Evolutionary conservation across 164 flowering plant species (phyloP), one percentile per base, ranked within the genome.

Genomic region (Sextonia rubra): DNA sequence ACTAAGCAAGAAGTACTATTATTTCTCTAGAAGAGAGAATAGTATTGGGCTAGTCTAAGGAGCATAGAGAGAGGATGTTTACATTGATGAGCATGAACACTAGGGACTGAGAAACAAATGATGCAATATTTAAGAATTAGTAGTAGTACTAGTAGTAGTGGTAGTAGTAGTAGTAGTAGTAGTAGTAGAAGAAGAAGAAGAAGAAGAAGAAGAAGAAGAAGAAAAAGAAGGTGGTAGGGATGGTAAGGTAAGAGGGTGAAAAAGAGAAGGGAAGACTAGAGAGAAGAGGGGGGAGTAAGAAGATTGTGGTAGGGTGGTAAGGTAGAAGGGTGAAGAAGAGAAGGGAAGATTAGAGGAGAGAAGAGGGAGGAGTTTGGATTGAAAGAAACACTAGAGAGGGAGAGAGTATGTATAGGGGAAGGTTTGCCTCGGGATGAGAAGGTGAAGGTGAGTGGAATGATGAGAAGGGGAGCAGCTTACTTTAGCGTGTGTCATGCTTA

Each of bases 391-490:
- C 44, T 32, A 20, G 60, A 64, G 55, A 48, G 47, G 62, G 27
- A 18, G 65, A 66, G 65, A 66, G 79, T 75, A 76, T 77, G 83
- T 79, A 82, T 77, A 80, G 52, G 44, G 78, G 66, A 60, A 26
- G 77, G 78, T 70, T 63, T 77, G 89, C 87, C 87, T 85, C 84
- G 92, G 92, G 90, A 89, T 85, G 88, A 71, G 80, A 81, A 77
- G 80, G 80, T 2, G 87, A 81, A 83, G 88, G 90, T 86, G 97
- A 88, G 90, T 72, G 85, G 84, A 89, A 89, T 91, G 91, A 91
- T 91, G 86, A 81, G 78, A 79, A 86, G 63, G 79, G 84, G 83
- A 79, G 81, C 83, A 70, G 83, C 71, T 81, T 80, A 49, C 60
- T 84, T 88, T 87, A 80, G 78, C 84, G 86, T 82, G 83, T 83